These are phyloP conservation scores for Infundibulicybe gibba DNA, from an alignment of 768 basidiomycete genomes.

Conservation along the genomic window DNA sequence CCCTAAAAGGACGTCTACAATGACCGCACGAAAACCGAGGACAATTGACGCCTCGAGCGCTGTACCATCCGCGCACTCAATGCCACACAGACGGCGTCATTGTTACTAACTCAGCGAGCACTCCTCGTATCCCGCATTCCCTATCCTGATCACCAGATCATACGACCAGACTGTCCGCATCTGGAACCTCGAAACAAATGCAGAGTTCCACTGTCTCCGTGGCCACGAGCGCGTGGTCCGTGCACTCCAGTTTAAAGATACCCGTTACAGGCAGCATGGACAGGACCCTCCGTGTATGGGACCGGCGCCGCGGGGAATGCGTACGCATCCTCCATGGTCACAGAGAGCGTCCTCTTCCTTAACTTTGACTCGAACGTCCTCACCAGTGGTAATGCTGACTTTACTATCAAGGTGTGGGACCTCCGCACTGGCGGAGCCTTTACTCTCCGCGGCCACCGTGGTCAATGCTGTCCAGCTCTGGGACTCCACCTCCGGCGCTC, in stretches of 20 bases:
- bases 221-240: slow-evolving; percentile 94
- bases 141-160: slow-evolving; percentile 95
- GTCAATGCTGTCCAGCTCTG: slow-evolving; percentile 94
- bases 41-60: slow-evolving; percentile 95
- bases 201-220: slow-evolving; percentile 74
- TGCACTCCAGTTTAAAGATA: slow-evolving; percentile 92
- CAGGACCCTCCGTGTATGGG: slow-evolving; percentile 91
- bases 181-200: slow-evolving; percentile 96
- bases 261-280: slow-evolving; percentile 96
- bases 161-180: slow-evolving; percentile 93
- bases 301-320: slow-evolving; percentile 88
- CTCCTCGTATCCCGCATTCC: slow-evolving; percentile 77
- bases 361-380: slow-evolving; percentile 90
- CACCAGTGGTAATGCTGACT: slow-evolving; percentile 89
- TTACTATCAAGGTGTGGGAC: slow-evolving; percentile 96
- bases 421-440: slow-evolving; percentile 89
- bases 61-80: slow-evolving; percentile 79
- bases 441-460: slow-evolving; percentile 85
- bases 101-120: slow-evolving; percentile 93
- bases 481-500: slow-evolving; percentile 53
- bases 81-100: slow-evolving; percentile 97
- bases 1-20: slow-evolving; percentile 99
- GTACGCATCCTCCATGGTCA: slow-evolving; percentile 89
- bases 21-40: slow-evolving; percentile 92
- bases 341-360: slow-evolving; percentile 87